Evolutionary conservation across 2,329 filamentous ascomycete genomes (phyloP).

Genomic region (Emmonsiellopsis sp.): DNA sequence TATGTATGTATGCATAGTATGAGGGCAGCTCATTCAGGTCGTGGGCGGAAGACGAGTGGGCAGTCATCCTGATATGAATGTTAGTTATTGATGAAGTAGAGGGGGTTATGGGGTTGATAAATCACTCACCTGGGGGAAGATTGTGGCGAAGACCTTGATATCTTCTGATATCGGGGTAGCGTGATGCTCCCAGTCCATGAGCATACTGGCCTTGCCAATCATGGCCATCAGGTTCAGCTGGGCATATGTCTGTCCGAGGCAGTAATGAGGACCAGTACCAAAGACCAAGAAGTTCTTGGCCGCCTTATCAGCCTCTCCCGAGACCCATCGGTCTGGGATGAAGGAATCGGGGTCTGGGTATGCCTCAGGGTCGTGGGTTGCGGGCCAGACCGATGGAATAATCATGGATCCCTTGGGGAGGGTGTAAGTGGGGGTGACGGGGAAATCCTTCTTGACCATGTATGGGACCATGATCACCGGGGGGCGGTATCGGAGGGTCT

Average conservation of each 20-base stretch:
- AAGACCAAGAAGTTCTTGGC: slow-evolving; percentile 97
- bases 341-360: slow-evolving; percentile 84
- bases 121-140: slow-evolving; percentile 79
- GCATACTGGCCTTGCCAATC: slow-evolving; percentile 79
- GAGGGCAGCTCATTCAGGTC: slow-evolving; percentile 10
- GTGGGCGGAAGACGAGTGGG: slow-evolving; percentile 2
- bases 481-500: slow-evolving; percentile 85
- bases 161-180: slow-evolving; percentile 76
- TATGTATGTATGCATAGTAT: too few species aligned
- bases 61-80: slow-evolving; percentile 1
- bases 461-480: slow-evolving; percentile 98
- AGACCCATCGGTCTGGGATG: slow-evolving; percentile 85
- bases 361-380: slow-evolving; percentile 83
- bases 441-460: slow-evolving; percentile 88
- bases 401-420: slow-evolving; percentile 93
- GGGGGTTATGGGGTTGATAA: neutral
- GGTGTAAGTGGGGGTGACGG: slow-evolving; percentile 79
- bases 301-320: slow-evolving; percentile 77
- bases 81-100: neutral
- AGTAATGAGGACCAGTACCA: slow-evolving; percentile 92
- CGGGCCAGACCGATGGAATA: slow-evolving; percentile 80
- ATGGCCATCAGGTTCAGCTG: slow-evolving; percentile 80
- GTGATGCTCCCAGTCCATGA: slow-evolving; percentile 84
- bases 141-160: slow-evolving; percentile 96
- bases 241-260: slow-evolving; percentile 86